Base-by-base conservation (phyloP, 495 filamentous ascomycete species). In the Hyphodiscus hymeniophilus region DNA sequence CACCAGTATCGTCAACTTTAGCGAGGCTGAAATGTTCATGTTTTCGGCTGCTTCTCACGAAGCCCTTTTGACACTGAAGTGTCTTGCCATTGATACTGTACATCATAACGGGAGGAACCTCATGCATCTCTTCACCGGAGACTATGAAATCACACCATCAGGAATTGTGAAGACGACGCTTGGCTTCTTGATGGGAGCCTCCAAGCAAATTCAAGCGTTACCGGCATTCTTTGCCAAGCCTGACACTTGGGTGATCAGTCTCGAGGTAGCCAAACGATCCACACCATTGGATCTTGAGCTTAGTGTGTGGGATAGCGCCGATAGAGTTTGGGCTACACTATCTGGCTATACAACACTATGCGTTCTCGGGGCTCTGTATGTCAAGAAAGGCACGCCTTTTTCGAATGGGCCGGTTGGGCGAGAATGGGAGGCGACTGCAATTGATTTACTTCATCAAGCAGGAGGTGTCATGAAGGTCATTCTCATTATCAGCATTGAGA, bases 391-490 rank as follows among this genome's bases (percentile, higher is more conserved):
- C 15, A 72, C 72, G 4, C 75, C 85, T 0, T 70, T 95, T 47
- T 77, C 76, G 11, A 75, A 76, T 2, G 70, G 72, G 5, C 77
- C 79, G 46, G 73, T 79, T 20, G 81, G 76, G 2, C 83, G 85
- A 40, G 79, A 82, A 51, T 77, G 85, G 51, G 88, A 95, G 56
- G 82, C 81, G 5, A 66, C 84, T 5, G 66, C 94, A 45, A 82
- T 87, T n/a, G 91, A 96, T 51, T 67, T 81, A 0, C 73, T 99
- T 17, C 77, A 87, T 33, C 92, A 99, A 67, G 92, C 92, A 31
- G 92, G 92, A 33, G 92, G 92, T 3, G 89, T 99, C 11, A 80
- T 95, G 75, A 99, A 99, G 62, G 92, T 99, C 13, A 92, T 99
- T 33, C 71, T 97, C 20, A 99, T 99, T 54, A 99, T 99, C 50